Percentiles rank a stretch among this genome's conserved stretches.
These are phyloP conservation scores for Metarhizium robertsii DNA, from an alignment of 2,329 filamentous ascomycete genomes.

Conservation along the genomic window DNA sequence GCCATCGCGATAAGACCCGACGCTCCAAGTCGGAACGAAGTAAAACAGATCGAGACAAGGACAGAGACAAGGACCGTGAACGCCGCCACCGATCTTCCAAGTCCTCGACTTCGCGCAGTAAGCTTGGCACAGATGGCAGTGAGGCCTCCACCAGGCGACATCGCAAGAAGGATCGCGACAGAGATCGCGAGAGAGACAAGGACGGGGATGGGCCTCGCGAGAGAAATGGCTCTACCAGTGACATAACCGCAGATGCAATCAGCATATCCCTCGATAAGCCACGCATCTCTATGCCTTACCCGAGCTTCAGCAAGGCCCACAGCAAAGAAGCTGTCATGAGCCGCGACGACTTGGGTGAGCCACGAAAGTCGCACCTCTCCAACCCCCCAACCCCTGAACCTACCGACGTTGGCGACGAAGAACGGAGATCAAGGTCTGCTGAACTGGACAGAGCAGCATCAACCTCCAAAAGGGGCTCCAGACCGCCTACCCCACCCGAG, in stretches of 20 bases:
- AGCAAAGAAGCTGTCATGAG: slow-evolving; percentile 77
- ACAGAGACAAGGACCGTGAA: slow-evolving; percentile 18
- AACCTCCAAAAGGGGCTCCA: slow-evolving; percentile 29
- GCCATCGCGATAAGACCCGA: slow-evolving; percentile 29
- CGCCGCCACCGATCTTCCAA: slow-evolving; percentile 30
- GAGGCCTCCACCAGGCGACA: slow-evolving; percentile 27
- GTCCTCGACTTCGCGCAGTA: slow-evolving; percentile 33
- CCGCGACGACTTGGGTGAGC: slow-evolving; percentile 38
- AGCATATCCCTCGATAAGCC: slow-evolving; percentile 29
- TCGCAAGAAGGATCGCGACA: slow-evolving; percentile 19
- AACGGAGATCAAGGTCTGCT: slow-evolving; percentile 35
- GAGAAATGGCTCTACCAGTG: slow-evolving; percentile 31
- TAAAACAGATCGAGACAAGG: slow-evolving; percentile 16
- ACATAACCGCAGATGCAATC: slow-evolving; percentile 39
- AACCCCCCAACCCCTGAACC: slow-evolving; percentile 59
- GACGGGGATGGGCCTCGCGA: slow-evolving; percentile 20
- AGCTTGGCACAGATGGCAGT: slow-evolving; percentile 28
- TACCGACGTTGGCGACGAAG: slow-evolving; percentile 50
- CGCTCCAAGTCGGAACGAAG: slow-evolving; percentile 28
- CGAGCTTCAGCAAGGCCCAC: slow-evolving; percentile 79
- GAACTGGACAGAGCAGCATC: slow-evolving; percentile 31
- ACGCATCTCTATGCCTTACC: slow-evolving; percentile 58
- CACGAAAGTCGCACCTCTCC: slow-evolving; percentile 29
- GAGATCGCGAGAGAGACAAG: slow-evolving; percentile 21
- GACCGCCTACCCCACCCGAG: slow-evolving; percentile 55